A percentile compares a stretch with the other conserved stretches of the same genome.
These are phyloP conservation scores for Pyrus hybrid DNA, from an alignment of 331 rosid genomes.

Conservation along the genomic window DNA sequence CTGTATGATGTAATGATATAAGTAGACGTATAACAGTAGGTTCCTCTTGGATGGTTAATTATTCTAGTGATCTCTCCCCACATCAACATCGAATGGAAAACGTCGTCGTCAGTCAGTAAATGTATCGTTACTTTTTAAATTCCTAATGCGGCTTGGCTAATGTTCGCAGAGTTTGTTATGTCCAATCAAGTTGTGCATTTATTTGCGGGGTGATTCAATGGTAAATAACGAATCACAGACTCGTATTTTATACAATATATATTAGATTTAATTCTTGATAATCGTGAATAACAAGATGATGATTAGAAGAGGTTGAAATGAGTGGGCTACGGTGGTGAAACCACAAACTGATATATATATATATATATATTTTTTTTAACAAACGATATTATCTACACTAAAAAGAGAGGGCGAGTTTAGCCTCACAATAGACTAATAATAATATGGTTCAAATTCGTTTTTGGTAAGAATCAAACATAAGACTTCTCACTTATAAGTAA, in stretches of 20 bases:
- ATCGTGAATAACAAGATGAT: too few species aligned
- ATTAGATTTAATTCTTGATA: fast-evolving
- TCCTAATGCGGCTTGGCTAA: not conserved
- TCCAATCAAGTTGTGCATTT: not conserved
- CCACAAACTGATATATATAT: fast-evolving
- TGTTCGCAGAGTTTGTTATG: not conserved
- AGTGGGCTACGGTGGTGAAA: too few species aligned
- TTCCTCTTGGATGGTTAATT: not conserved
- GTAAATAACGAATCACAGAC: too few species aligned
- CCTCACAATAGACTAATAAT: too few species aligned
- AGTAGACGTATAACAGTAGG: not conserved
- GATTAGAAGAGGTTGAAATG: too few species aligned
- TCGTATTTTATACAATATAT: fast-evolving
- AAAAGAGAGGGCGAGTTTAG: fast-evolving
- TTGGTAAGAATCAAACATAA: fast-evolving
- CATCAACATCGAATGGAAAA: not conserved
- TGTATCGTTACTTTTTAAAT: not conserved
- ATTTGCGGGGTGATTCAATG: too few species aligned
- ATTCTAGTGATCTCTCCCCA: not conserved
- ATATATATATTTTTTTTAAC: too few species aligned
- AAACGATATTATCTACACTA: too few species aligned
- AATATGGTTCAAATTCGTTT: too few species aligned
- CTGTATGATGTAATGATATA: not conserved
- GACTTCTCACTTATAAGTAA: too few species aligned
- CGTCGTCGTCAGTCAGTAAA: not conserved